Base-by-base conservation (phyloP, 73 alveolate genomes). In the Paramecium primaurelia region DNA sequence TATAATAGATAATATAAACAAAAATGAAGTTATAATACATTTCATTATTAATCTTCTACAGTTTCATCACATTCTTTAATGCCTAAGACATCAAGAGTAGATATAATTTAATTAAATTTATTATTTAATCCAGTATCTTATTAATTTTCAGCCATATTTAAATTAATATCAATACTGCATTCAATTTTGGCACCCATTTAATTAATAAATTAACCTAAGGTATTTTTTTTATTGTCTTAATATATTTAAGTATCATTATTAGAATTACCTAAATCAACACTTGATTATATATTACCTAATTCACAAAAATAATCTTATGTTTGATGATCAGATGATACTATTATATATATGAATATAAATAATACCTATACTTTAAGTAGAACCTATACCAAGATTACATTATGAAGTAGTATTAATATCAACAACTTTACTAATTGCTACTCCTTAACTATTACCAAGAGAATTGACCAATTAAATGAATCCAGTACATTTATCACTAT, bases 111-210 rank as follows among this genome's bases (percentile, higher is more conserved):
- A 34, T 64, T 64, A n/a, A 64, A 73, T 73, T 40, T 73, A 64
- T 75, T 75, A n/a, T 30, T 37, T 0, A 22, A 75, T 38, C 84
- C 84, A 64, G 42, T 64, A 28, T 64, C 84, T 64, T 64, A 64
- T 10, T 32, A 32, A 28, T 36, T 64, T 12, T 64, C 84, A 32
- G 42, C 9, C 9, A 40, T 12, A 11, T 36, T 20, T 20, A 64
- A 28, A 64, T 73, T 37, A 16, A 80, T 36, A 80, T 80, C 91
- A 47, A 80, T 80, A 8, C 91, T 80, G 45, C 91, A 45, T 45
- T 80, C 91, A 8, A 80, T 42, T 80, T 47, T 80, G 0, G 38
- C 75, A n/a, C 87, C 87, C 12, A 73, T 32, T 44, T 80, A 80
- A 64, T 64, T 20, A 3, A 64, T 32, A 28, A 25, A 11, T 64